Evolutionary conservation across 2,329 filamentous ascomycete species (phyloP).

Genomic region (Cercospora sesami): DNA sequence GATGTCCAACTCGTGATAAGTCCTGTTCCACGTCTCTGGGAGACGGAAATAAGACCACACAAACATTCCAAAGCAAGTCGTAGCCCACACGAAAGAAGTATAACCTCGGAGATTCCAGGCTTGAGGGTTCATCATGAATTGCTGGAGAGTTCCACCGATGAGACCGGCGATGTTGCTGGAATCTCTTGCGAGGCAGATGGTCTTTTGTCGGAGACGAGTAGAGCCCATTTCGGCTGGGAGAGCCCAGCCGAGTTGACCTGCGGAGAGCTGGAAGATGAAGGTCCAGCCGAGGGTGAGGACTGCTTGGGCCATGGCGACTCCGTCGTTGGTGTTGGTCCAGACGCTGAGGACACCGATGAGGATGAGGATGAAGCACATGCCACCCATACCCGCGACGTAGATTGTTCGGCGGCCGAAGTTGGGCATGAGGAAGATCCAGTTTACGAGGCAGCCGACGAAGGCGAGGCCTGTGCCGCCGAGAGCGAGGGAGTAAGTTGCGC

Average conservation of each 20-base stretch:
- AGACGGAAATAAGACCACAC: slow-evolving; percentile 8
- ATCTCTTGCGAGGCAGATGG: slow-evolving; percentile 32
- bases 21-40: slow-evolving; percentile 57
- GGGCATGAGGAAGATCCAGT: slow-evolving; percentile 39
- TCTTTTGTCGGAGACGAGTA: slow-evolving; percentile 33
- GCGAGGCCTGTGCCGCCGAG: slow-evolving; percentile 42
- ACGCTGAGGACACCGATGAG: slow-evolving; percentile 32
- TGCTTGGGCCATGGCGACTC: slow-evolving; percentile 29
- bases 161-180: slow-evolving; percentile 32
- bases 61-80: slow-evolving; percentile 28
- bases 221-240: slow-evolving; percentile 36
- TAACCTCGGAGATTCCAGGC: slow-evolving; percentile 28
- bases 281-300: slow-evolving; percentile 29
- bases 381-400: slow-evolving; percentile 36
- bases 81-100: slow-evolving; percentile 45
- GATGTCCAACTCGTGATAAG: slow-evolving; percentile 57
- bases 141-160: slow-evolving; percentile 23
- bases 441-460: slow-evolving; percentile 36
- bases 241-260: slow-evolving; percentile 31
- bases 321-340: slow-evolving; percentile 15
- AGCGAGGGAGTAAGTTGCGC: slow-evolving; percentile 38
- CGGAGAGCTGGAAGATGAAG: slow-evolving; percentile 30
- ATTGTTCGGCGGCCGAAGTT: slow-evolving; percentile 41
- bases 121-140: slow-evolving; percentile 34
- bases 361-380: slow-evolving; percentile 25